These are phyloP conservation scores for Chaetomiaceae sp. DNA, from an alignment of 2,329 filamentous ascomycete genomes.

Conservation along the genomic window DNA sequence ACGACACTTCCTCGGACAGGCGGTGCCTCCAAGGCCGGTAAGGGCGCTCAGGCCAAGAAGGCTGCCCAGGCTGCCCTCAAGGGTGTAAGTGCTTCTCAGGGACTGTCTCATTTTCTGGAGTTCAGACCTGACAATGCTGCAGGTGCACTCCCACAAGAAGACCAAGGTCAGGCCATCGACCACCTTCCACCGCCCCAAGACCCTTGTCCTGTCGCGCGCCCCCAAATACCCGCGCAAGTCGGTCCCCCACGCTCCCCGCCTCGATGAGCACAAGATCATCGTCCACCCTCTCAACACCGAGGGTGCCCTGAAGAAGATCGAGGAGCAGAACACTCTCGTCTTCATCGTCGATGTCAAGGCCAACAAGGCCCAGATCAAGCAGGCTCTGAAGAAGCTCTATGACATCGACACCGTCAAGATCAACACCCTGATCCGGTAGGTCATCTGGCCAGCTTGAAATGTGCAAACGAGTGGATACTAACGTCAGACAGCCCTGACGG, in stretches of 20 bases:
- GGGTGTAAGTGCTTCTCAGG: slow-evolving; percentile 65
- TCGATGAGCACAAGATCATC: slow-evolving; percentile 97
- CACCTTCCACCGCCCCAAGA: slow-evolving; percentile 98
- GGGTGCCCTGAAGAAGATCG: slow-evolving; percentile 99
- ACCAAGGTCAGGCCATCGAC: slow-evolving; percentile 89
- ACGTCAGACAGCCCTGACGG: slow-evolving; percentile 70
- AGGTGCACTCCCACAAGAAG: slow-evolving; percentile 69
- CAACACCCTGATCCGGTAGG: slow-evolving; percentile 96
- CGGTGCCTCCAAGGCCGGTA: slow-evolving; percentile 50
- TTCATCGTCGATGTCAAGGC: slow-evolving; percentile 97
- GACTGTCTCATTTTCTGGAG: too few relatives aligned
- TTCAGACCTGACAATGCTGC: slow-evolving; percentile 22
- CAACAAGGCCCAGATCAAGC: slow-evolving; percentile 99
- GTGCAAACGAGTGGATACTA: neutral
- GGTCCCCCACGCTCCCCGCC: slow-evolving; percentile 79
- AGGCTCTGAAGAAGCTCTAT: slow-evolving; percentile 97
- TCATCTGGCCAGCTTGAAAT: slow-evolving; percentile 15
- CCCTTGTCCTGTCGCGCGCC: slow-evolving; percentile 79
- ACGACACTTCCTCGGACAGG: slow-evolving; percentile 46
- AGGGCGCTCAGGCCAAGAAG: slow-evolving; percentile 76
- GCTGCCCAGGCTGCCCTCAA: slow-evolving; percentile 95
- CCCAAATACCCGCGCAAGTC: slow-evolving; percentile 98
- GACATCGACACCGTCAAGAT: slow-evolving; percentile 98
- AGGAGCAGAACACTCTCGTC: slow-evolving; percentile 99
- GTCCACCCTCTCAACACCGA: slow-evolving; percentile 99